Base-by-base conservation (phyloP, 768 basidiomycete species). In the Suillus alpinus region DNA sequence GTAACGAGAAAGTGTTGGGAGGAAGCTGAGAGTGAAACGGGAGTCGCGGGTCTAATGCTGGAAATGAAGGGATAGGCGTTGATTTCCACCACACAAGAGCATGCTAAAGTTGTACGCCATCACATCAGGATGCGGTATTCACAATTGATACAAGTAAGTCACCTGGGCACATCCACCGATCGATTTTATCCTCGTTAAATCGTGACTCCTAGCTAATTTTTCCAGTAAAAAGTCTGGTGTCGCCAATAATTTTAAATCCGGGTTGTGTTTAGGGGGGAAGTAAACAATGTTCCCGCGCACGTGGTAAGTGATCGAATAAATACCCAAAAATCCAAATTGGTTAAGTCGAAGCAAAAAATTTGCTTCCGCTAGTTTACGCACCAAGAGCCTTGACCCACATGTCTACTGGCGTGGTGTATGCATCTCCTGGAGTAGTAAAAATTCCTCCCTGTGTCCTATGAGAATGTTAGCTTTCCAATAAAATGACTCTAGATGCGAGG, bases 371-470 rank as follows among this genome's bases (percentile, higher is more conserved):
- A 37, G 44, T 47, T 62, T 59, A 77, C 87, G 74, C 72, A 92
- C 92, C 92, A 55, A 94, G 82, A 16, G 82, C 89, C 71, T 91
- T 92, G 58, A 92, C 86, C 92, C 92, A 94, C 89, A 94, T 92
- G 68, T 94, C 92, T 50, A 94, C 83, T 1, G 92, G 92, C 7
- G 92, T 92, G 41, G 90, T 93, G 70, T 89, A 92, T 26, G 90
- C 91, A 73, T 94, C 91, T 34, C 90, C 91, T 4, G 89, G 88
- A 0, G 89, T 91, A 47, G 89, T 92, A 74, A 92, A 92, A 61
- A 94, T 89, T 6, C 92, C 92, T 51, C 90, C 90, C 62, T 90
- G 88, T 1, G 91, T 94, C 71, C 92, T 94, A 70, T 16, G 62
- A 59, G 57, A 62, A 37, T 23, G 60, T 73, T 52, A 72, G 69